Evolutionary conservation across 768 basidiomycete species (phyloP).

Genomic region (Cubamyces lactineus): DNA sequence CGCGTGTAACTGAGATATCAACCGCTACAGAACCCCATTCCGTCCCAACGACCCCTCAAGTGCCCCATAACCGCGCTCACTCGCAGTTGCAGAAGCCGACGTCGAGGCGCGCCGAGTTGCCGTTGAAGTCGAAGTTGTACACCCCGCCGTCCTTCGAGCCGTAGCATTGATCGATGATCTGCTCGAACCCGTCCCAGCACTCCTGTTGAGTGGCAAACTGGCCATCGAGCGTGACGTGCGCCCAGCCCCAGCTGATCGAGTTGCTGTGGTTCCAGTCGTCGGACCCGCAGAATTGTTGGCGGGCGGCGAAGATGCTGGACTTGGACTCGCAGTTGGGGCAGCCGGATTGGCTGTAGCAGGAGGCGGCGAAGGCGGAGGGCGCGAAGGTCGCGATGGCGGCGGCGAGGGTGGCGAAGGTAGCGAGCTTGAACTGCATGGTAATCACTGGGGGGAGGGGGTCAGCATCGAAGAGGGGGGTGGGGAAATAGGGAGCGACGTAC

Average conservation of each 20-base stretch:
- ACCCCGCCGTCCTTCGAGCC: background rate
- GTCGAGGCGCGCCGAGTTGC: background rate
- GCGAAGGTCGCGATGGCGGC: no score
- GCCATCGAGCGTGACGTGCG: background rate
- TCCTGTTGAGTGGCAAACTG: background rate
- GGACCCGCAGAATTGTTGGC: background rate
- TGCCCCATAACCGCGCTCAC: background rate
- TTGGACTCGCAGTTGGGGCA: background rate
- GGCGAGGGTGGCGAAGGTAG: no score
- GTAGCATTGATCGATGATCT: slow-evolving; percentile 1
- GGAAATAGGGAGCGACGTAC: no score
- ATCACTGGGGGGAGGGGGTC: no score
- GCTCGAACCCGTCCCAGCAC: slow-evolving; percentile 1
- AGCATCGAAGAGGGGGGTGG: no score
- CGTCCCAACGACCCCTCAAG: background rate
- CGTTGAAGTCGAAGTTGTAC: background rate
- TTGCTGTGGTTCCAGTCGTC: background rate
- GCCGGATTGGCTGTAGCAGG: background rate
- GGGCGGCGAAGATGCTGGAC: background rate
- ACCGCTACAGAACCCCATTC: no score
- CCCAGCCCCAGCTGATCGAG: background rate
- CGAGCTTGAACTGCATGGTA: no score
- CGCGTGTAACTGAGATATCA: no score
- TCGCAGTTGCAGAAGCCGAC: background rate
- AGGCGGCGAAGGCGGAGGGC: background rate